Conservation (phyloP, 2,329 filamentous ascomycete genomes). For the Rugonectria rugulosa region DNA sequence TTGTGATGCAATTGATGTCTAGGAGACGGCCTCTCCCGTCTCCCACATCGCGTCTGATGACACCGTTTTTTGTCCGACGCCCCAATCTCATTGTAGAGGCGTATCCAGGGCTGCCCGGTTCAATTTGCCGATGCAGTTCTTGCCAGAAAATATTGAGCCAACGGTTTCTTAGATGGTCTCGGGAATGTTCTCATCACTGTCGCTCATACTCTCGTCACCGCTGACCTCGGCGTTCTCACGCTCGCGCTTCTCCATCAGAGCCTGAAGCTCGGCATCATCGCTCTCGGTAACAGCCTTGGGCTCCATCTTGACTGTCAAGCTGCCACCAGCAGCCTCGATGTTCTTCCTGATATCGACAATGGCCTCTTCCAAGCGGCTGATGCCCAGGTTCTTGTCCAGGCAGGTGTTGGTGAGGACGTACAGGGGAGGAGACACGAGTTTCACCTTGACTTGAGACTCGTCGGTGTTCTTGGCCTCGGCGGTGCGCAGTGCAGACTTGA, state of each 20-base stretch:
- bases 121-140: slow-evolving; percentile 29
- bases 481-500: slow-evolving; percentile 89
- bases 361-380: slow-evolving; percentile 83
- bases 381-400: slow-evolving; percentile 89
- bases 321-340: slow-evolving; percentile 81
- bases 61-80: slow-evolving; percentile 39
- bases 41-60: slow-evolving; percentile 36
- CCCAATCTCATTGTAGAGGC: slow-evolving; percentile 17
- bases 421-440: slow-evolving; percentile 95
- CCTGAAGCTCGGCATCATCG: slow-evolving; percentile 95
- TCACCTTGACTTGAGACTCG: slow-evolving; percentile 96
- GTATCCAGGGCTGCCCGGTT: slow-evolving; percentile 25
- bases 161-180: slow-evolving; percentile 47
- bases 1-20: slow-evolving; percentile 37
- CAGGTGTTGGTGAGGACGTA: slow-evolving; percentile 97
- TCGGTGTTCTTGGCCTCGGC: slow-evolving; percentile 93
- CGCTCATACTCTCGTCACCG: slow-evolving; percentile 94
- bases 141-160: slow-evolving; percentile 25
- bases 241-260: slow-evolving; percentile 98
- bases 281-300: slow-evolving; percentile 99
- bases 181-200: slow-evolving; percentile 83
- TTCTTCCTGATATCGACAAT: slow-evolving; percentile 85
- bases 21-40: slow-evolving; percentile 30
- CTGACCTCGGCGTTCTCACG: slow-evolving; percentile 98
- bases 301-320: slow-evolving; percentile 94